These are phyloP conservation scores for Beauveria varroae DNA, from an alignment of 2,329 filamentous ascomycete species.

Conservation along the genomic window DNA sequence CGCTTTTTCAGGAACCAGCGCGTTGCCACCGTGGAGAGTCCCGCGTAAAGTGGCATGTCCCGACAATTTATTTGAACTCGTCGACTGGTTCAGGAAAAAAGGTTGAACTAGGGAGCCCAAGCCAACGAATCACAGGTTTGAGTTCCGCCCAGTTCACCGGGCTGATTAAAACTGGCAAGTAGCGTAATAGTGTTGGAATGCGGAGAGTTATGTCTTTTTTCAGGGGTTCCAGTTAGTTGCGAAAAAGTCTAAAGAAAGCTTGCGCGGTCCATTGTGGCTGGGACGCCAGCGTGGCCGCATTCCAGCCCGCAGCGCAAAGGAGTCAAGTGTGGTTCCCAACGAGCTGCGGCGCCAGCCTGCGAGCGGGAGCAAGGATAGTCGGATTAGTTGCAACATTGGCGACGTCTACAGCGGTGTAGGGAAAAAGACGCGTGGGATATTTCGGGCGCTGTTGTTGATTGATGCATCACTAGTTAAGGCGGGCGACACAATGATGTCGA, in stretches of 20 bases:
- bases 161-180: too few species aligned
- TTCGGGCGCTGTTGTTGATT: too few species aligned
- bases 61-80: background rate
- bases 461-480: too few species aligned
- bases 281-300: background rate
- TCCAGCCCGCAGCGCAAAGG: background rate
- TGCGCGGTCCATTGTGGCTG: background rate
- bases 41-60: constrained; percentile 1
- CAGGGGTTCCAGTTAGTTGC: background rate
- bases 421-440: too few species aligned
- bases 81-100: background rate
- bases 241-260: background rate
- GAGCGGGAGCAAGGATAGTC: too few species aligned
- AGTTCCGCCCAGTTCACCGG: too few species aligned
- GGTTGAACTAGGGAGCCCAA: background rate
- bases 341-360: too few species aligned
- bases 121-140: too few species aligned
- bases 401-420: too few species aligned
- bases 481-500: too few species aligned
- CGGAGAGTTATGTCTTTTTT: background rate
- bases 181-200: background rate
- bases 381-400: too few species aligned
- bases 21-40: background rate
- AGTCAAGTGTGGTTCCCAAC: too few species aligned
- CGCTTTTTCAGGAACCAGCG: background rate